A percentile compares a stretch with the other conserved stretches of the same genome.
Evolutionary conservation across 306 rosid genomes (phyloP).

Genomic region (Alnus rubra): DNA sequence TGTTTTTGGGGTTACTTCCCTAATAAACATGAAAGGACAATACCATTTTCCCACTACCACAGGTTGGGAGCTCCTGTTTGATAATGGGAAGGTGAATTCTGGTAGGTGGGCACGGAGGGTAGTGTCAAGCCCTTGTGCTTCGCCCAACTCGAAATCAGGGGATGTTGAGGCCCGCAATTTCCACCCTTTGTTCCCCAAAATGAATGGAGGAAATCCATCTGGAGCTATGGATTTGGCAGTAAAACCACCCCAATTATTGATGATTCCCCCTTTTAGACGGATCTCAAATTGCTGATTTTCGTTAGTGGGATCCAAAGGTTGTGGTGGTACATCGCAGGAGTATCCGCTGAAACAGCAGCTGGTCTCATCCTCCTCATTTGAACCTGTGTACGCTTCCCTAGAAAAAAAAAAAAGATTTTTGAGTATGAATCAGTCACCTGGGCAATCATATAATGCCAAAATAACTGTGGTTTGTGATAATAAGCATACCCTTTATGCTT

Average conservation of each 20-base stretch:
- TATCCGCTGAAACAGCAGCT: constrained; percentile 10
- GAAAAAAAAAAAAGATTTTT: neutral
- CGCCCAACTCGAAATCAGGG: constrained; percentile 26
- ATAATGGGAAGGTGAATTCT: constrained; percentile 24
- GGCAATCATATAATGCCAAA: neutral
- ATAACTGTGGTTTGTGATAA: neutral
- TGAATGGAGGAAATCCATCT: constrained; percentile 42
- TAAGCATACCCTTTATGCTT: constrained; percentile 20
- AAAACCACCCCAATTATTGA: constrained; percentile 31
- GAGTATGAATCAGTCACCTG: neutral
- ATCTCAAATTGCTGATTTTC: constrained; percentile 31
- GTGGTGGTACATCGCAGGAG: constrained; percentile 26
- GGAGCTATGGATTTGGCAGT: constrained; percentile 31
- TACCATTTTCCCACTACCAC: constrained; percentile 51
- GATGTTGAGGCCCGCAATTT: neutral
- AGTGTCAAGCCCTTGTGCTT: constrained; percentile 38
- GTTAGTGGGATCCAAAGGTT: constrained; percentile 30
- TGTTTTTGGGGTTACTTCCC: constrained; percentile 25
- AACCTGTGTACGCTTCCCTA: constrained; percentile 36
- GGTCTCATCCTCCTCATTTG: constrained; percentile 34
- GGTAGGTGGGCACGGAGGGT: constrained; percentile 36
- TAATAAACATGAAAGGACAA: constrained; percentile 45
- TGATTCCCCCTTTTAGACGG: constrained; percentile 7
- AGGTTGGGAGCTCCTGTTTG: constrained; percentile 1
- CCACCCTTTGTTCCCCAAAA: constrained; percentile 40